Base-by-base conservation (phyloP, 306 rosid species). In the Cucumis sativus region DNA sequence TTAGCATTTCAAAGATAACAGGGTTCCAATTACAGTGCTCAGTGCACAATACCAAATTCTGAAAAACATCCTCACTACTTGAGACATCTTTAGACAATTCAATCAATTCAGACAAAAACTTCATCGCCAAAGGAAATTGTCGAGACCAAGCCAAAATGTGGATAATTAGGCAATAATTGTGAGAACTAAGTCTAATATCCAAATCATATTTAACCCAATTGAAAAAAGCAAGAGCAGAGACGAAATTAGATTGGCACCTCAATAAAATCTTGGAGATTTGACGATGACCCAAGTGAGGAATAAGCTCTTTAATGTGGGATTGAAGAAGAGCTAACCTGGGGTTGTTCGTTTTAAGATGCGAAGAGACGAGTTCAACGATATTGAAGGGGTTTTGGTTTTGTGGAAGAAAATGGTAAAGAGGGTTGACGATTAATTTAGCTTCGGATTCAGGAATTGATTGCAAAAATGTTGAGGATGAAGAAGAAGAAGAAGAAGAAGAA, bases 1-100 rank as follows among this genome's bases (percentile, higher is more conserved):
- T 78, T 52, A 94, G 91, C 94, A 94, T 84, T 69, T 89, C 97
- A 68, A 90, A 89, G 6, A 90, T 41, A 25, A 84, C 86, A 1
- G 96, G 96, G 35, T 88, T 79, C 97, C 98, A 94, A 85, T 94
- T 91, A 85, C 97, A 94, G 77, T 88, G 87, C 75, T 88, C 87
- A 49, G 88, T 77, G 37, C 83, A 85, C 67, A 60, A 49, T 71
- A 89, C 79, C 79, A 92, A 82, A 78, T 63, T 80, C 25, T 66
- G 82, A 71, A 88, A 87, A 78, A 91, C 78, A 74, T 84, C 94
- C 37, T 72, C 91, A 64, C 76, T 71, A 10, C 82, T 60, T 7
- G 85, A 30, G 56, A 11, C 33, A 41, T 81, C 76, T 40, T 86
- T 77, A 10, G 74, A 85, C 79, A 83, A 45, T 57, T 82, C 84